phyloP scores from a whole-genome alignment of 2,329 filamentous ascomycete genomes.

The Alternaria incomplexa region DNA sequence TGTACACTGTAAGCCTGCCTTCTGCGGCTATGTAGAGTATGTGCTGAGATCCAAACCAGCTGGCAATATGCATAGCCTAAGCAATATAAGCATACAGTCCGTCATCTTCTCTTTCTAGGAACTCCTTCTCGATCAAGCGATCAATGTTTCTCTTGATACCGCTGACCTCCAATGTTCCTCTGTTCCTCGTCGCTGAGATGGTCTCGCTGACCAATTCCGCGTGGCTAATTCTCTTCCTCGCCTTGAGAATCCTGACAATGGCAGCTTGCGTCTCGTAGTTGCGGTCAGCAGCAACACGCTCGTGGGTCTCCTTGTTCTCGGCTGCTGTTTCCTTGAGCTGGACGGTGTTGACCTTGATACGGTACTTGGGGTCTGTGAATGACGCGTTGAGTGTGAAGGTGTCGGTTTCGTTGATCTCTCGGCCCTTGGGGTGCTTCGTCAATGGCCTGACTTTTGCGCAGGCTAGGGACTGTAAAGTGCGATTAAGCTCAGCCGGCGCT shows the following conservation, averaged over 20 bases:
- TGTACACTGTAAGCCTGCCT: neutral
- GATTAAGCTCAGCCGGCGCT: conserved; percentile 78
- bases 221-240: conserved; percentile 83
- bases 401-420: conserved; percentile 79
- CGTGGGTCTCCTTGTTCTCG: conserved; percentile 93
- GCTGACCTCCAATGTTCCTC: conserved; percentile 81
- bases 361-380: conserved; percentile 82
- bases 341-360: conserved; percentile 98
- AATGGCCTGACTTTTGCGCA: conserved; percentile 88
- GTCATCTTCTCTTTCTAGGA: conserved; percentile 46
- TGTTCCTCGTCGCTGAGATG: conserved; percentile 84
- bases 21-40: neutral
- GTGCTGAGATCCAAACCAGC: neutral
- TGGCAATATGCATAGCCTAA: conserved; percentile 20
- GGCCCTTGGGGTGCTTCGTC: conserved; percentile 81
- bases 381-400: conserved; percentile 80
- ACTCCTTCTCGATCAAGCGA: conserved; percentile 64
- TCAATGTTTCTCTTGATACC: conserved; percentile 99
- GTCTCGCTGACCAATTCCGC: conserved; percentile 89
- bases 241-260: conserved; percentile 97
- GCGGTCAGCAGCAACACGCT: conserved; percentile 84
- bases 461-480: conserved; percentile 92
- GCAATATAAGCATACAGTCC: conserved; percentile 56
- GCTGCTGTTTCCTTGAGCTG: conserved; percentile 95
- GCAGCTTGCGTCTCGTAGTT: conserved; percentile 97